Conservation (phyloP, 83 land plant genomes). For the Diphasiastrum complanatum region DNA sequence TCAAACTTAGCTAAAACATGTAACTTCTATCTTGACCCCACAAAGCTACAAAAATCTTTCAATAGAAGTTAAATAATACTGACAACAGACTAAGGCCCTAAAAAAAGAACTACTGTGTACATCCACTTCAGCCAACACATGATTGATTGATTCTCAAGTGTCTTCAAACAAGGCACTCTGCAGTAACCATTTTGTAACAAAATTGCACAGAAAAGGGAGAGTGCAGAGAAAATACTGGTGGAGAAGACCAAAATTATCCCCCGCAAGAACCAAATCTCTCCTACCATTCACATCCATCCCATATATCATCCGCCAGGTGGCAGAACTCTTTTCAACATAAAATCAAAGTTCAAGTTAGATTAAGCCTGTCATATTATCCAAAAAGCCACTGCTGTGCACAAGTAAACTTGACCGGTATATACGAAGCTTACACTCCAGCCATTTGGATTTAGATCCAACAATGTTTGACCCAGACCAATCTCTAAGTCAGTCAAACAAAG, state of each 20-base stretch:
- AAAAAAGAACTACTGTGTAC: too few species aligned
- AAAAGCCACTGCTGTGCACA: too few species aligned
- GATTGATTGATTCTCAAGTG: too few species aligned
- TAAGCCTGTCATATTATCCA: too few species aligned
- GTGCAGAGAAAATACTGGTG: conserved; percentile 45
- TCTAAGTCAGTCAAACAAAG: conserved; percentile 81
- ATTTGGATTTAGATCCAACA: conserved; percentile 78
- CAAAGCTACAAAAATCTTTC: too few species aligned
- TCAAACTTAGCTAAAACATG: neutral
- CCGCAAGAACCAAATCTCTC: conserved; percentile 53
- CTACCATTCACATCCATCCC: conserved; percentile 71
- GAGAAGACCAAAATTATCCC: conserved; percentile 83
- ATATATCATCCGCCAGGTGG: conserved; percentile 86
- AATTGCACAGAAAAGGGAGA: neutral
- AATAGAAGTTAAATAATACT: too few species aligned
- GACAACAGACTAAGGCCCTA: too few species aligned
- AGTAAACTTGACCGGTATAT: too few species aligned
- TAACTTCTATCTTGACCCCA: too few species aligned
- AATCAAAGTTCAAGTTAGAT: neutral
- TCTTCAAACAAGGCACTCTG: neutral
- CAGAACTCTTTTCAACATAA: conserved; percentile 48
- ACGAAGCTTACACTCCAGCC: conserved; percentile 97
- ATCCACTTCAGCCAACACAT: too few species aligned
- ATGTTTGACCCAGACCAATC: conserved; percentile 49
- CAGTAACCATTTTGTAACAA: neutral